Evolutionary conservation across 75 land plant species (phyloP), one percentile per base, ranked within the genome.

Genomic region (Adiantum capillusveneris): DNA sequence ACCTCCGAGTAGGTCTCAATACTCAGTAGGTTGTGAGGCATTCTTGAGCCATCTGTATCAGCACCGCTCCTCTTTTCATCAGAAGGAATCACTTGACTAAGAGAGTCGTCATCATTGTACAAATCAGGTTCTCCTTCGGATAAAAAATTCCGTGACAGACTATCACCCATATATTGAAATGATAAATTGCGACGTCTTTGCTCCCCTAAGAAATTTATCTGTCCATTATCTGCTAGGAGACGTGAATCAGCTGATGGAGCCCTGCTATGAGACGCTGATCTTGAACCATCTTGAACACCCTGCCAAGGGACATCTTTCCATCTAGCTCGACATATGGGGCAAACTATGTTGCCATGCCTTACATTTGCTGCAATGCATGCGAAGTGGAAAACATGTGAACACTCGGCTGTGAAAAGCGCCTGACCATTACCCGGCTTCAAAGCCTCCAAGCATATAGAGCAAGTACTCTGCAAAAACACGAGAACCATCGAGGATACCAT

Each of bases 361-460:
- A 84, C 75, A 22, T 78, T 81, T 13, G 81, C 60, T n/a, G 85
- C 76, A 26, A 90, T 73, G 73, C 96, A 90, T 0, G 83, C 72
- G 62, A 84, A 90, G 65, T 90, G 96, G 67, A 90, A 90, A 13
- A 69, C 52, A 63, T 90, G 96, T 30, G 83, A 75, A 68, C 96
- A 90, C 57, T 90, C 93, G 9, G 96, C 83, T 34, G 88, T 87
- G 85, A 87, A 87, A 6, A 90, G 77, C n/a, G 85, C 88, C 26
- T 75, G 79, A 0, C 88, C 83, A 37, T 70, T 75, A 0, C 92
- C 84, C 1, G 81, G 62, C 60, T 79, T 84, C 69, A 84, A 62
- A 27, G 75, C 67, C 58, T 81, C 78, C 57, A 67, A 53, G 56
- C 96, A 90, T 53, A 90, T 79, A 25, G 88, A 77, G 31, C 96